Base-by-base conservation (phyloP, 73 alveolate species). In the Uronychia binucleata region DNA sequence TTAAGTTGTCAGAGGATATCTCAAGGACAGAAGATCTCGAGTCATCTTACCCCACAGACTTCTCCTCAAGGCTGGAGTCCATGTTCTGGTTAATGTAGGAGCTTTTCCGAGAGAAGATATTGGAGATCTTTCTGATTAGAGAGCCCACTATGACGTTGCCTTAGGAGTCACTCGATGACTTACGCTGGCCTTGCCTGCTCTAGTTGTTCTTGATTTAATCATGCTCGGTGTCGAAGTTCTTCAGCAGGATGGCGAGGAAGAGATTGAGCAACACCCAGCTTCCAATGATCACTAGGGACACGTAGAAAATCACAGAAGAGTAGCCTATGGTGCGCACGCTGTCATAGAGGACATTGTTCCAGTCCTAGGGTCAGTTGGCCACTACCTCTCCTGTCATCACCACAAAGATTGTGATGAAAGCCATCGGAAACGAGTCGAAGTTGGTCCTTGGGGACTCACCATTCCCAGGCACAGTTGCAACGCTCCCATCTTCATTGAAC, bases 351-450 rank as follows among this genome's bases (percentile, higher is more conserved):
- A 85, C 67, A 35, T 1, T 77, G 67, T 76, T 84, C 95, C 95
- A 89, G 57, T 57, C 95, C 95, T 84, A 33, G 76, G 19, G 67
- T 46, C 19, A 46, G 19, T 46, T 5, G n/a, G 5, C 19, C 19
- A 11, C 19, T 46, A 59, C 80, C 57, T 90, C 96, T 30, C 91
- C 94, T 34, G 85, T 86, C 31, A 93, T 83, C 31, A 93, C 89
- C 1, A 82, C 60, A 75, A 85, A 93, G 25, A 93, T 84, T n/a
- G 95, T 93, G n/a, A 80, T 60, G 77, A 87, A 59, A 11, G 94
- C 93, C 35, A 79, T 60, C 1, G 75, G 33, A 33, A 93, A 87
- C 27, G 76, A n/a, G 79, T 90, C 91, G 57, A 90, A 90, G 74
- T 90, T 90, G 77, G 74, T 76, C 33, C 95, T 81, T 11, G 92